phyloP scores from a whole-genome alignment of 768 basidiomycete genomes.

The Pulveroboletus sp. region DNA sequence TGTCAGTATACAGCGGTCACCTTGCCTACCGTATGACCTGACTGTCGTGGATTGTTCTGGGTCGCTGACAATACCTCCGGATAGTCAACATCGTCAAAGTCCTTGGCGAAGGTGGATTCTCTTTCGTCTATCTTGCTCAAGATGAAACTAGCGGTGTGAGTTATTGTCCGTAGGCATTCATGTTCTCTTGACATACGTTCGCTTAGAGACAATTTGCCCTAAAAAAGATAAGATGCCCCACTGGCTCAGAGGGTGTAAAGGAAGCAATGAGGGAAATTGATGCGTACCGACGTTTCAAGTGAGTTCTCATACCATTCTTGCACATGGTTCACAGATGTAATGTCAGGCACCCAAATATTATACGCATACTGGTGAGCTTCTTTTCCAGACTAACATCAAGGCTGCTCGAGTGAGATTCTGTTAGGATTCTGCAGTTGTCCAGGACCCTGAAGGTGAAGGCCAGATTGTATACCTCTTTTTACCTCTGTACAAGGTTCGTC shows the following conservation, averaged over 20 bases:
- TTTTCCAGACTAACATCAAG: neutral
- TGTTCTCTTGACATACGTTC: neutral
- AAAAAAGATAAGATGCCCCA: conserved; percentile 95
- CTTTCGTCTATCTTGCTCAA: conserved; percentile 85
- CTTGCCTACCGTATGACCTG: conserved; percentile 2
- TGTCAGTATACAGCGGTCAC: conserved; percentile 53
- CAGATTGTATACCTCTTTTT: conserved; percentile 96
- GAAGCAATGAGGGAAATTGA: conserved; percentile 89
- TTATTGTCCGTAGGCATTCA: conserved; percentile 5
- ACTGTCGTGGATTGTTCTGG: neutral
- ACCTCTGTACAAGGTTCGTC: conserved; percentile 81
- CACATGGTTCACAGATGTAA: neutral
- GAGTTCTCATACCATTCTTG: conserved; percentile 28
- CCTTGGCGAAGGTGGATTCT: conserved; percentile 95
- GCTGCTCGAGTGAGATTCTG: conserved; percentile 1
- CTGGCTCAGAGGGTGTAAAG: conserved; percentile 82
- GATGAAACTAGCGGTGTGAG: conserved; percentile 82
- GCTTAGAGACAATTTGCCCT: conserved; percentile 85
- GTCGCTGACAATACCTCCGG: conserved; percentile 1
- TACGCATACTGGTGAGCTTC: conserved; percentile 74
- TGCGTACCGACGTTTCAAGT: conserved; percentile 94
- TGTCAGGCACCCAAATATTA: conserved; percentile 90
- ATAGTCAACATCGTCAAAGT: conserved; percentile 87
- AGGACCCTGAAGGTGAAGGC: conserved; percentile 90
- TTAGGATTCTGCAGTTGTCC: conserved; percentile 91